phyloP scores from a whole-genome alignment of 805 yeast genomes.

The Yamadazyma tumulicola region DNA sequence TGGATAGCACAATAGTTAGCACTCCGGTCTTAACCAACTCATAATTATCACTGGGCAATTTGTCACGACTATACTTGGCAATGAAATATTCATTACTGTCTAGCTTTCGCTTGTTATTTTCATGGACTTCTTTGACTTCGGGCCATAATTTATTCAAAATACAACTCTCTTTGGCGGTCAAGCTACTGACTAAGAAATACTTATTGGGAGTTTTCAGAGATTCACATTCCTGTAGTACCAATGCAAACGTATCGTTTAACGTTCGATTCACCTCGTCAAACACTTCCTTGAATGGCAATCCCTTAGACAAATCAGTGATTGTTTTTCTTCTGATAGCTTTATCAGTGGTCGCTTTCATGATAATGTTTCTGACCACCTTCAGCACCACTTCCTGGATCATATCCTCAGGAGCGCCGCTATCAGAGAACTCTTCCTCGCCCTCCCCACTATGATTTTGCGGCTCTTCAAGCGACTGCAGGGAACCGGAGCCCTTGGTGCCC shows the following conservation, averaged over 20 bases:
- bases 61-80: constrained; percentile 17
- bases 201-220: constrained; percentile 5
- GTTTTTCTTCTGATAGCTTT: constrained; percentile 2
- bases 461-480: too few relatives aligned
- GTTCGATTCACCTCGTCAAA: constrained; percentile 14
- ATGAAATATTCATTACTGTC: constrained; percentile 20
- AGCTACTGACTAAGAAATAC: constrained; percentile 18
- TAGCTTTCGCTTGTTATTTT: constrained; percentile 8
- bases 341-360: constrained; percentile 13
- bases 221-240: constrained; percentile 18
- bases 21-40: constrained; percentile 32
- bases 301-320: constrained; percentile 3
- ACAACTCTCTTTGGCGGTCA: constrained; percentile 17
- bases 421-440: background rate
- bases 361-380: constrained; percentile 15
- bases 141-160: constrained; percentile 27
- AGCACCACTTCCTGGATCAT: constrained; percentile 4
- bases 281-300: constrained; percentile 12
- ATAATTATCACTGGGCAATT: constrained; percentile 18
- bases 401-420: background rate
- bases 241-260: constrained; percentile 25
- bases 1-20: constrained; percentile 22
- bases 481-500: background rate
- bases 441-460: too few relatives aligned
- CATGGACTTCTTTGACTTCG: constrained; percentile 5